These are phyloP conservation scores for Triticum urartu DNA, from an alignment of 176 grass and related monocot species.

Conservation along the genomic window DNA sequence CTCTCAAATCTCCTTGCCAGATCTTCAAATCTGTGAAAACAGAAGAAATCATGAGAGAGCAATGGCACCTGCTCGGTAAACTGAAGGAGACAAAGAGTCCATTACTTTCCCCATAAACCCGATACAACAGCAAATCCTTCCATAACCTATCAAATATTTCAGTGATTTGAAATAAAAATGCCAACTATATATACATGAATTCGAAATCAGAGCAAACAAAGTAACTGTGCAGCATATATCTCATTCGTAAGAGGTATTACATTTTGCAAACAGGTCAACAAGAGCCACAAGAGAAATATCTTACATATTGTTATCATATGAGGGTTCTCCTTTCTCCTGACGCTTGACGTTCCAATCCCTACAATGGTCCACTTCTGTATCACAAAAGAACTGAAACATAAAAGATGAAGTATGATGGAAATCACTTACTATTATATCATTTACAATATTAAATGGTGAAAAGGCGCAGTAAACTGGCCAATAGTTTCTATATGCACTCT, in stretches of 20 bases:
- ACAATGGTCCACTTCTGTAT: slow-evolving; percentile 82
- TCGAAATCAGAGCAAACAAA: slow-evolving; percentile 1
- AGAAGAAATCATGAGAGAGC: slow-evolving; percentile 22
- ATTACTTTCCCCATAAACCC: neutral
- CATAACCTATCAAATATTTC: slow-evolving; percentile 1
- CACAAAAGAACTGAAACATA: slow-evolving; percentile 88
- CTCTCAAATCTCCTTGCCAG: slow-evolving; percentile 81
- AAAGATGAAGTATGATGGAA: slow-evolving; percentile 4
- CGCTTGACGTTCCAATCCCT: slow-evolving; percentile 81
- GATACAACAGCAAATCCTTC: slow-evolving; percentile 8
- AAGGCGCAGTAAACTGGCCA: neutral
- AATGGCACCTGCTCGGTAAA: neutral
- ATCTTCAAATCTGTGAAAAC: slow-evolving; percentile 77
- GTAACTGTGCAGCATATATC: neutral
- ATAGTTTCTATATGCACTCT: neutral
- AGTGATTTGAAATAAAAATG: neutral
- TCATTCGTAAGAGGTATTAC: neutral
- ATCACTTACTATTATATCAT: slow-evolving; percentile 27
- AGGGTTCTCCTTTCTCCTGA: slow-evolving; percentile 53
- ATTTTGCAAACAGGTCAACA: neutral
- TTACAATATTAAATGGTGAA: neutral
- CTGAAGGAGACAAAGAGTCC: neutral
- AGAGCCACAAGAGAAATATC: neutral
- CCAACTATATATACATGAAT: neutral
- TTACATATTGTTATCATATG: slow-evolving; percentile 82